Percentiles rank a stretch among this genome's conserved stretches.
phyloP scores from a whole-genome alignment of 805 yeast genomes.

The Kodamaea neixiangensis region DNA sequence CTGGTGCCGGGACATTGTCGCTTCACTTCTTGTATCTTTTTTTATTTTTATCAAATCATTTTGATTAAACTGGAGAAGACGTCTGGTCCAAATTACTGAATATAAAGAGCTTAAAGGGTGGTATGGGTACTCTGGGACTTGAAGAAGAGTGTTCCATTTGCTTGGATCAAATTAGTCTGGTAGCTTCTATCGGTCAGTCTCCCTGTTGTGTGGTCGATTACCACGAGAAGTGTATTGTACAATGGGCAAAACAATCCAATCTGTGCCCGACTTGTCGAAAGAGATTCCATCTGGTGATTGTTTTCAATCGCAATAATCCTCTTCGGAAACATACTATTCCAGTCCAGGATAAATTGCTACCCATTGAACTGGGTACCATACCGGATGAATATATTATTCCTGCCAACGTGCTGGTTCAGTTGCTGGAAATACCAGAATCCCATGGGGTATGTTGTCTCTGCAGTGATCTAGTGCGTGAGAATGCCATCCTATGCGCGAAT shows the following conservation, averaged over 20 bases:
- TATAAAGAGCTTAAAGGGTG: background rate
- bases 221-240: constrained; percentile 56
- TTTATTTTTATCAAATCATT: background rate
- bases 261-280: constrained; percentile 64
- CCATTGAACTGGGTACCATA: constrained; percentile 12
- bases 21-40: constrained; percentile 5
- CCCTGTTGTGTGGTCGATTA: constrained; percentile 30
- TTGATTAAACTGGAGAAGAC: background rate
- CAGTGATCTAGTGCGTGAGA: constrained; percentile 1
- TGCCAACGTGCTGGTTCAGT: constrained; percentile 4
- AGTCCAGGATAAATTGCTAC: constrained; percentile 34
- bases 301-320: constrained; percentile 21
- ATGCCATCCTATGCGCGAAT: background rate
- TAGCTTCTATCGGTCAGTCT: constrained; percentile 11
- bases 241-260: constrained; percentile 59
- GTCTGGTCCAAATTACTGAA: background rate
- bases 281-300: constrained; percentile 40
- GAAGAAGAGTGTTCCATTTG: constrained; percentile 60
- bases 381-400: constrained; percentile 9
- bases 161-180: constrained; percentile 32
- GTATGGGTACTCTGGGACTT: background rate
- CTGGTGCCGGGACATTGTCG: constrained; percentile 78
- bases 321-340: constrained; percentile 12
- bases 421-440: background rate
- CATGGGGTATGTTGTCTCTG: constrained; percentile 7